These are phyloP conservation scores for Penstemon eatonii DNA, from an alignment of 257 asterid genomes.

Conservation along the genomic window DNA sequence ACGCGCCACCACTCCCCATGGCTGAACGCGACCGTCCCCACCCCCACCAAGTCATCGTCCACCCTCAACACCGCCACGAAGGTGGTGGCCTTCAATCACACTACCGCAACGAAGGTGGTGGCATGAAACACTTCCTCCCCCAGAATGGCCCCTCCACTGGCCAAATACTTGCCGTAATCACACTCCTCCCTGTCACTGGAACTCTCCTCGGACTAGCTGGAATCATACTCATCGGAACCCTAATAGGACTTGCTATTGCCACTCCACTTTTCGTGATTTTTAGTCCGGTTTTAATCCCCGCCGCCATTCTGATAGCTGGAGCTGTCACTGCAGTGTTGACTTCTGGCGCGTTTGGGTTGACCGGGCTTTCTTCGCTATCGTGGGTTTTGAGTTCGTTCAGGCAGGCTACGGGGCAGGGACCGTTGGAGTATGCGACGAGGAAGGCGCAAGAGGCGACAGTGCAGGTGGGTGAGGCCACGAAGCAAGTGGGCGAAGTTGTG, in stretches of 20 bases:
- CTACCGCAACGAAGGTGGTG: conserved; percentile 43
- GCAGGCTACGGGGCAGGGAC: conserved; percentile 54
- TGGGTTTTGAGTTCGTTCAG: conserved; percentile 65
- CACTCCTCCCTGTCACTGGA: conserved; percentile 67
- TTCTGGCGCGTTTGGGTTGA: conserved; percentile 79
- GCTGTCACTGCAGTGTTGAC: conserved; percentile 66
- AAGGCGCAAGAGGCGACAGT: conserved; percentile 58
- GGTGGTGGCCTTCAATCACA: conserved; percentile 48
- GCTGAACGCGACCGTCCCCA: neutral
- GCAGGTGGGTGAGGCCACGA: conserved; percentile 30
- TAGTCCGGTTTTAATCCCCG: conserved; percentile 84
- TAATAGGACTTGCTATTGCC: conserved; percentile 63
- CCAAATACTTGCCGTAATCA: conserved; percentile 59
- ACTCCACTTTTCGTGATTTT: conserved; percentile 67
- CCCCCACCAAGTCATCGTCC: conserved; percentile 41
- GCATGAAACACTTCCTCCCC: conserved; percentile 41
- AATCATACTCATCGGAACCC: conserved; percentile 49
- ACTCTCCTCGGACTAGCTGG: conserved; percentile 66
- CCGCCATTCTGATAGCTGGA: conserved; percentile 43
- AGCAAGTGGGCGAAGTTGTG: conserved; percentile 34
- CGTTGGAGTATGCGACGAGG: conserved; percentile 54
- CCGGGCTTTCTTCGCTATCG: conserved; percentile 78
- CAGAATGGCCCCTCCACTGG: conserved; percentile 58
- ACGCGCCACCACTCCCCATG: neutral
- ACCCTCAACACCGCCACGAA: conserved; percentile 50